Evolutionary conservation across 169 alveolate species (phyloP).

Genomic region (Pseudocohnilembus persalinus): DNA sequence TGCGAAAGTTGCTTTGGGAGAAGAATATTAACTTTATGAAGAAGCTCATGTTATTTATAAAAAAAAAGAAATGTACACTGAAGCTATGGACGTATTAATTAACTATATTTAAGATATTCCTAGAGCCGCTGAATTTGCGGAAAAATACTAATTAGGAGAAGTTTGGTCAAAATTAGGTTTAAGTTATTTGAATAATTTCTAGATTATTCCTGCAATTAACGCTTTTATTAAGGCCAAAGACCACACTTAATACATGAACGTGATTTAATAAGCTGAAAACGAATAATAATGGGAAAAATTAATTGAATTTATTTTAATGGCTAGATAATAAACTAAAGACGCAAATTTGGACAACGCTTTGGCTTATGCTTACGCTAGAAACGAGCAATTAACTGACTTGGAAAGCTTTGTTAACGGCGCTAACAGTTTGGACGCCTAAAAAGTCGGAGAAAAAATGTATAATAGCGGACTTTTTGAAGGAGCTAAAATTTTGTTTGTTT

Average conservation of each 20-base stretch:
- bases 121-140: slow-evolving; percentile 88
- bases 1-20: slow-evolving; percentile 92
- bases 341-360: slow-evolving; percentile 92
- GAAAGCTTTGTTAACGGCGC: slow-evolving; percentile 91
- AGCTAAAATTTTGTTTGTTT: slow-evolving; percentile 94
- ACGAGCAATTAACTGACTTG: slow-evolving; percentile 88
- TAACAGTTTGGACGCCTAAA: slow-evolving; percentile 90
- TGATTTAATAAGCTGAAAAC: slow-evolving; percentile 81
- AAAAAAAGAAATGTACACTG: slow-evolving; percentile 88
- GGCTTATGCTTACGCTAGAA: slow-evolving; percentile 92
- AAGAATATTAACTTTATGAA: slow-evolving; percentile 86
- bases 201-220: slow-evolving; percentile 94
- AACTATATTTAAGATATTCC: slow-evolving; percentile 74
- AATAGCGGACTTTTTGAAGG: slow-evolving; percentile 88
- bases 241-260: slow-evolving; percentile 83
- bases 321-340: slow-evolving; percentile 89
- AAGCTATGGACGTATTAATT: slow-evolving; percentile 95
- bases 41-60: slow-evolving; percentile 95
- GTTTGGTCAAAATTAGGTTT: slow-evolving; percentile 97
- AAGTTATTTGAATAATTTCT: slow-evolving; percentile 90
- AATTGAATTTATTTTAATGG: slow-evolving; percentile 90
- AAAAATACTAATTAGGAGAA: slow-evolving; percentile 75
- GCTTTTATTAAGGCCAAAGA: slow-evolving; percentile 93
- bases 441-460: slow-evolving; percentile 92
- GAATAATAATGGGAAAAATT: slow-evolving; percentile 86